These are phyloP conservation scores for Sicyos baderoa DNA, from an alignment of 306 rosid species.

Conservation along the genomic window DNA sequence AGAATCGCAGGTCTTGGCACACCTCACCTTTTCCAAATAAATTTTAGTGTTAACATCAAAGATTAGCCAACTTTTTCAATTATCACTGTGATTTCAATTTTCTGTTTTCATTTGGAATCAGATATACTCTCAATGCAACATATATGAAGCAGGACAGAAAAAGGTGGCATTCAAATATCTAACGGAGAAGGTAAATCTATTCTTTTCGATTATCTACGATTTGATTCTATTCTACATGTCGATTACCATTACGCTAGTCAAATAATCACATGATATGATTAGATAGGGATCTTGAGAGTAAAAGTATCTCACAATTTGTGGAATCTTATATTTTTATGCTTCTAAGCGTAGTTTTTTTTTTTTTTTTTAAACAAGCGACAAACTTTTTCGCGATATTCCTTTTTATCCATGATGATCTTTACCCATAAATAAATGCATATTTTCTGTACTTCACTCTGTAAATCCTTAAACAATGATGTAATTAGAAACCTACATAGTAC, in stretches of 20 bases:
- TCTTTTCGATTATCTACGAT: conserved; percentile 10
- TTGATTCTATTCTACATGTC: not conserved
- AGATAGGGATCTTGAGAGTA: not conserved
- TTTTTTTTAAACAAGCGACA: too few relatives aligned
- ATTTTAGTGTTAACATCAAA: not conserved
- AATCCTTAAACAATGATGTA: not conserved
- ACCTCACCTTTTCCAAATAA: not conserved
- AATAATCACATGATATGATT: not conserved
- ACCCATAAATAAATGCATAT: not conserved
- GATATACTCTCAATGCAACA: conserved; percentile 86
- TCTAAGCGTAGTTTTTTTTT: too few relatives aligned
- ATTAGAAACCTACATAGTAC: not conserved
- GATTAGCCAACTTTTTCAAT: too few relatives aligned
- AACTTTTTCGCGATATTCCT: not conserved
- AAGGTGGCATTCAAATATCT: conserved; percentile 74
- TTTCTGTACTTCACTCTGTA: not conserved
- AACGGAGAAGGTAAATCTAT: conserved; percentile 57
- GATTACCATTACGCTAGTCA: not conserved
- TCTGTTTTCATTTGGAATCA: conserved; percentile 23
- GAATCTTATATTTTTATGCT: not conserved
- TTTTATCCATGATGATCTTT: not conserved
- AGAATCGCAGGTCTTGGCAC: conserved; percentile 61
- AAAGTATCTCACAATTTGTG: not conserved
- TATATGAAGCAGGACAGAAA: conserved; percentile 96
- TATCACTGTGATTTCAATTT: not conserved